These are phyloP conservation scores for Saccharomyces kudriavzevii DNA, from an alignment of 805 yeast species.

Conservation along the genomic window DNA sequence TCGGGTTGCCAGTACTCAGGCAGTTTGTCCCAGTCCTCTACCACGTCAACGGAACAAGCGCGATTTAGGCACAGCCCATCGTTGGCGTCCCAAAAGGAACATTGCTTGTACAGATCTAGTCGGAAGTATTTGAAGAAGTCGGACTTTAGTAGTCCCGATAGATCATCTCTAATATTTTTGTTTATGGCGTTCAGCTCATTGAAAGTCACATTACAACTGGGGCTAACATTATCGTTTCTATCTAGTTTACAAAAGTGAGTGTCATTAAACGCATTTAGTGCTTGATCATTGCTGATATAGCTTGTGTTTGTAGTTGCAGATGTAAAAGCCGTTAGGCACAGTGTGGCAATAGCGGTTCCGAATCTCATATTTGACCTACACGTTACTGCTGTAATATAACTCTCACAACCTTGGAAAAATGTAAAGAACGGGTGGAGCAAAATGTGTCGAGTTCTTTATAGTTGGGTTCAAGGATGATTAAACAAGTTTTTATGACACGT, in stretches of 20 bases:
- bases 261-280: conserved; percentile 1
- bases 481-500: neutral
- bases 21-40: conserved; percentile 62
- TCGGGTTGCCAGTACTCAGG: conserved; percentile 72
- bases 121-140: conserved; percentile 86
- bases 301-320: neutral
- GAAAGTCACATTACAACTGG: conserved; percentile 36
- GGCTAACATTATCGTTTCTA: conserved; percentile 25
- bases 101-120: conserved; percentile 69
- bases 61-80: conserved; percentile 77
- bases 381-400: neutral
- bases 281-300: neutral
- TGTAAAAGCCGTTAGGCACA: neutral
- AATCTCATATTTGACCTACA: neutral
- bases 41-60: conserved; percentile 82
- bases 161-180: conserved; percentile 42
- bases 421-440: neutral
- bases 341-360: neutral
- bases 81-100: conserved; percentile 80
- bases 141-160: conserved; percentile 53
- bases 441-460: neutral
- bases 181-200: conserved; percentile 47
- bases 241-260: conserved; percentile 29
- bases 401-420: neutral
- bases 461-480: neutral